Evolutionary conservation across 148 eudicot genomes (phyloP), one percentile per base, ranked within the genome.

Genomic region (Diospyros lotus): DNA sequence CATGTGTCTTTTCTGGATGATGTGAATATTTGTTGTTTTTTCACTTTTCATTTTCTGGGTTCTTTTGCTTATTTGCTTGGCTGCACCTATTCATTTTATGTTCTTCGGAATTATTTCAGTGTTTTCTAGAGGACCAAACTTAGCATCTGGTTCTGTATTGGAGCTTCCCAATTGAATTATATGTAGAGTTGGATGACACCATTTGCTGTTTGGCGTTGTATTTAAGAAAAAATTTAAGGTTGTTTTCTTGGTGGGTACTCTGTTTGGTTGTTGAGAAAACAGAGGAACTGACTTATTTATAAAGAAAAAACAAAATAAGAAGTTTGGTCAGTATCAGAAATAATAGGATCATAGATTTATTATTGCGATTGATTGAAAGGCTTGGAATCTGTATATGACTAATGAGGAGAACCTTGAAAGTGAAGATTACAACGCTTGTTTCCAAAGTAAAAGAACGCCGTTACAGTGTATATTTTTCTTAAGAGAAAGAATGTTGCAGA

Each of bases 221-320:
- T 55, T 65, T 14, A 53, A 69, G 59, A 69, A 0, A 3, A 5
- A 15, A 17, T 59, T 52, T 2, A 15, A 39, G 6, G 38, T 51
- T 13, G n/a, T 14, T 68, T 53, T 39, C 44, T 54, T 52, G 48
- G 46, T 71, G 44, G 55, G 2, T 56, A 17, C 7, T 43, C 10
- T 43, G 64, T 72, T 58, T n/a, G 15, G n/a, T 44, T 41, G 73
- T 42, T 58, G 64, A 44, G 64, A 42, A 43, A 72, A 42, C 65
- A 58, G 55, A 11, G 43, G 9, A 72, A 45, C 18, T 45, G 28
- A 28, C 28, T 28, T 28, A 28, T 28, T 28, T 28, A 28, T 28
- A 28, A 28, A 28, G 28, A 28, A 28, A 28, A 28, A 28, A 28
- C 28, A 28, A 28, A 28, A 28, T 28, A 28, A 28, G 28, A 28